Evolutionary conservation across 768 basidiomycete genomes (phyloP).

Genomic region (Rossbeevera mucosa): DNA sequence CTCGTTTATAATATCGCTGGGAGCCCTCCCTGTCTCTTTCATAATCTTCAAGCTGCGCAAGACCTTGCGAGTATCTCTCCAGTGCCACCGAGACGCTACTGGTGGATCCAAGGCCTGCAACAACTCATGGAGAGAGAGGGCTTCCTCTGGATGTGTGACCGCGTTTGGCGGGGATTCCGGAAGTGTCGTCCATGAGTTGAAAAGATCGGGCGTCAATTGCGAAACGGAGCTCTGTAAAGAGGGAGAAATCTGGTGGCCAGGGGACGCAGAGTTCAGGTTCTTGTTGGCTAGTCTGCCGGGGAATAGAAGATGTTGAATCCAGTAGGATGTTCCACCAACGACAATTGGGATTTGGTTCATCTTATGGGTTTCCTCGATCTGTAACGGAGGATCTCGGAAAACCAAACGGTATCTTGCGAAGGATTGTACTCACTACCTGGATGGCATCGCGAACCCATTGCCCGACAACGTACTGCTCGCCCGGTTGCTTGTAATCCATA

Average conservation of each 20-base stretch:
- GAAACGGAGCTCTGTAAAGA: conserved; percentile 40
- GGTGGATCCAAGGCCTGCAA: conserved; percentile 64
- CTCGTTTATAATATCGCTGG: conserved; percentile 65
- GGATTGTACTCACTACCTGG: conserved; percentile 50
- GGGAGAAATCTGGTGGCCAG: conserved; percentile 26
- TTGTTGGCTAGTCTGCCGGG: conserved; percentile 58
- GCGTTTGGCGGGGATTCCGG: conserved; percentile 60
- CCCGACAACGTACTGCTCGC: conserved; percentile 81
- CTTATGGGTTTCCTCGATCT: conserved; percentile 74
- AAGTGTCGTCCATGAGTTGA: conserved; percentile 49
- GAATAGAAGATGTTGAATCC: conserved; percentile 94
- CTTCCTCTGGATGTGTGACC: conserved; percentile 46
- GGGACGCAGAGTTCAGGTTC: conserved; percentile 10
- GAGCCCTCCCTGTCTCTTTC: conserved; percentile 57
- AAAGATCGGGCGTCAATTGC: conserved; percentile 44
- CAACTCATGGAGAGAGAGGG: conserved; percentile 62
- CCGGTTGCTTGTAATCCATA: conserved; percentile 83
- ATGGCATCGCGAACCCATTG: conserved; percentile 87
- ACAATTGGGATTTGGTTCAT: conserved; percentile 73
- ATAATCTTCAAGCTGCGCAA: conserved; percentile 73
- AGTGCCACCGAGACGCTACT: conserved; percentile 88
- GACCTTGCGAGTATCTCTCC: conserved; percentile 91
- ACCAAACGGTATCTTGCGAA: not conserved
- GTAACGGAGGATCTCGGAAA: conserved; percentile 1
- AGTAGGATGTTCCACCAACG: conserved; percentile 95